Base-by-base conservation (phyloP, 2,329 filamentous ascomycete genomes). In the Aspergillus japonicus region DNA sequence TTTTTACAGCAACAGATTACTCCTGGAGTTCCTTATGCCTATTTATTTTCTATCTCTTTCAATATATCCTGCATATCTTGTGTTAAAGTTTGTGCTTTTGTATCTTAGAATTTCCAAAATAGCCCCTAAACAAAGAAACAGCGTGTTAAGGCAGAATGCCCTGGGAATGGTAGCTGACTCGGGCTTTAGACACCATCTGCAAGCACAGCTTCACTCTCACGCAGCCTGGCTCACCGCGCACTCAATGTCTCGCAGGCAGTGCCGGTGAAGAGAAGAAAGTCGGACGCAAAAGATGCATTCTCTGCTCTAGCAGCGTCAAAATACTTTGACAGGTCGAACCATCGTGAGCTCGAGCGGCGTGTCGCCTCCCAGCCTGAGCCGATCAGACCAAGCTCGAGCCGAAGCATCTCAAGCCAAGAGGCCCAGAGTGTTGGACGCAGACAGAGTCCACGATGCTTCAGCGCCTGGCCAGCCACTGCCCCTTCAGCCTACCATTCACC, bases 261-360 rank as follows among this genome's bases (percentile, higher is more conserved):
- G 3, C 64, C 66, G 10, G 44, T 55, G 1, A 69, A 69, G 35
- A 12, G 39, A 12, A 64, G 62, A 33, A 66, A 66, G 21, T 54
- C 55, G 14, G 64, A 64, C 12, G 53, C 12, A 11, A 55, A n/a
- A 19, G 39, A 42, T n/a, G 39, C 16, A n/a, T n/a, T n/a, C 2
- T n/a, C 39, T 14, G 39, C 39, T 14, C 39, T 16, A 16, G 39
- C 16, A 2, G 14, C 5, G 6, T 42, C 39, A n/a, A 19, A 14
- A 4, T 42, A 19, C 16, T 12, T n/a, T n/a, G 2, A 19, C 6
- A n/a, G 39, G 6, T 42, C 39, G 14, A 16, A 19, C 6, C 14
- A n/a, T n/a, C 5, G 5, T 42, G 39, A 42, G 39, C 39, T 3
- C 1, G 39, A n/a, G 14, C 39, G 16, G 6, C 39, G 39, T 14